phyloP scores from a whole-genome alignment of 2,329 filamentous ascomycete species.

The Dryadomyces sulphureus region DNA sequence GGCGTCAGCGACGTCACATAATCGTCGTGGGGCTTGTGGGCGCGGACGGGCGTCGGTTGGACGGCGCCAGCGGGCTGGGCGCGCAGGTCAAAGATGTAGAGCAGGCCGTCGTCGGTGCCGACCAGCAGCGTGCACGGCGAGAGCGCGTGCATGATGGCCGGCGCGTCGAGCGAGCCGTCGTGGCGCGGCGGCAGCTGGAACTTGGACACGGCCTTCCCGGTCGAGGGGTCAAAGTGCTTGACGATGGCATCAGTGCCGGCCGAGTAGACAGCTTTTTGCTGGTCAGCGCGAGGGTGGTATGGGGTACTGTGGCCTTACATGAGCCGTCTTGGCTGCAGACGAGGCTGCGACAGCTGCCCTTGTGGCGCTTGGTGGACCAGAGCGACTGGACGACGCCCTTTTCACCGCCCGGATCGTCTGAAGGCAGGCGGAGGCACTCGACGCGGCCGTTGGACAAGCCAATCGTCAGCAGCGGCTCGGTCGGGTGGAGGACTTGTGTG shows the following conservation, averaged over 20 bases:
- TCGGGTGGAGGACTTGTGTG: constrained; percentile 72
- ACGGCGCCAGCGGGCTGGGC: constrained; percentile 29
- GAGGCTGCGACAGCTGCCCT: constrained; percentile 79
- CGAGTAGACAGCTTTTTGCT: constrained; percentile 41
- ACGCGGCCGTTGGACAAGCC: constrained; percentile 78
- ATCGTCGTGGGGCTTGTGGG: constrained; percentile 77
- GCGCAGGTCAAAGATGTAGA: constrained; percentile 80
- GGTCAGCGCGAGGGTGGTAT: neutral
- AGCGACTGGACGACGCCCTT: constrained; percentile 64
- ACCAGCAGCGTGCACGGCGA: constrained; percentile 81
- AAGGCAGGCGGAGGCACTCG: constrained; percentile 61
- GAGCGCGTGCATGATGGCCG: constrained; percentile 67
- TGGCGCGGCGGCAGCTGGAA: constrained; percentile 53
- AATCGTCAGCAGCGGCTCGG: constrained; percentile 69
- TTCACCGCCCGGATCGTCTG: constrained; percentile 39
- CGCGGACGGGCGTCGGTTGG: constrained; percentile 54
- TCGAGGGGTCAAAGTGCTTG: constrained; percentile 37
- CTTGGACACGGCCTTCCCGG: constrained; percentile 64
- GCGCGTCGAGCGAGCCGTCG: constrained; percentile 29
- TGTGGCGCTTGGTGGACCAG: constrained; percentile 83
- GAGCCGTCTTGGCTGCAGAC: constrained; percentile 67
- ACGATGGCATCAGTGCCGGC: constrained; percentile 42
- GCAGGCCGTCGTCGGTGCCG: constrained; percentile 74
- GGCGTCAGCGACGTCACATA: constrained; percentile 82
- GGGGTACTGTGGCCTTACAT: constrained; percentile 31